phyloP scores from a whole-genome alignment of 345 rosid genomes.

The Melastoma malabathricum region DNA sequence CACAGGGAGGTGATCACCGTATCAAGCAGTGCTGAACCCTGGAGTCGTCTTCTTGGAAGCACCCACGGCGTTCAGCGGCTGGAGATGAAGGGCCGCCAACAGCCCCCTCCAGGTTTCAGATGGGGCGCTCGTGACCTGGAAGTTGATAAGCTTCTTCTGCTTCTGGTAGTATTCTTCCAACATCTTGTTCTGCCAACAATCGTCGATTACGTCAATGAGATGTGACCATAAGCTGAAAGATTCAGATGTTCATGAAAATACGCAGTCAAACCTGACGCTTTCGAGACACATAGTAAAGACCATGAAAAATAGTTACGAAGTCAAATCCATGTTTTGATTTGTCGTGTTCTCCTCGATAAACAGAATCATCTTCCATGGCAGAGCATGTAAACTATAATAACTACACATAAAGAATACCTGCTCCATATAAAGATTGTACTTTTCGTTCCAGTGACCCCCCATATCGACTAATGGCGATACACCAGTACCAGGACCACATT shows the following conservation, averaged over 20 bases:
- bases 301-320: too few species aligned
- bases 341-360: too few species aligned
- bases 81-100: slow-evolving; percentile 68
- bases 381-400: too few species aligned
- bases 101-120: slow-evolving; percentile 80
- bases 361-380: too few species aligned
- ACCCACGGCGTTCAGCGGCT: slow-evolving; percentile 28
- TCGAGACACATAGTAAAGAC: too few species aligned
- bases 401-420: slow-evolving; percentile 27
- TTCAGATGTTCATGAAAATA: too few species aligned
- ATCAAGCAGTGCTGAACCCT: slow-evolving; percentile 6
- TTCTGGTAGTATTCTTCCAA: slow-evolving; percentile 74
- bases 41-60: slow-evolving; percentile 49
- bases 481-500: slow-evolving; percentile 8
- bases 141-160: slow-evolving; percentile 68
- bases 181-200: slow-evolving; percentile 42
- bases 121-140: slow-evolving; percentile 48
- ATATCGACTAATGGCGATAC: slow-evolving; percentile 13
- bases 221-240: too few species aligned
- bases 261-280: too few species aligned
- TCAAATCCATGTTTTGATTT: too few species aligned
- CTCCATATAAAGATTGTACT: slow-evolving; percentile 27
- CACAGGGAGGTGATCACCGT: too few species aligned
- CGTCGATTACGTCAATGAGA: too few species aligned
- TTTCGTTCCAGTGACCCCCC: slow-evolving; percentile 27